Evolutionary conservation across 768 basidiomycete species (phyloP).

Genomic region (Lactifluus rugatus): DNA sequence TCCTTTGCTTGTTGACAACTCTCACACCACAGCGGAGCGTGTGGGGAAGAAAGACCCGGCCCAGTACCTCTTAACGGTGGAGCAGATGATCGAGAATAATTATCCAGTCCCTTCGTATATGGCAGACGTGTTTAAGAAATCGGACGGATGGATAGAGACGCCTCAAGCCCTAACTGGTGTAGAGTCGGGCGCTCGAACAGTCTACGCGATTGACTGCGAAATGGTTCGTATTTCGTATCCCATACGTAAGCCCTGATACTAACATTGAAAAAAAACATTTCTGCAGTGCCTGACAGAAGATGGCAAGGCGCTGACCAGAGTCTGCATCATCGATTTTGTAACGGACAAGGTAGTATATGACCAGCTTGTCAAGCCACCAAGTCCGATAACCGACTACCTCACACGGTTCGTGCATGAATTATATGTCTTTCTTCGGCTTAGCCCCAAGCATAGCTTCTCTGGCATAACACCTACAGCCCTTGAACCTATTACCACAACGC

Average conservation of each 20-base stretch:
- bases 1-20: background rate
- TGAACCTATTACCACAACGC: slow-evolving; percentile 60
- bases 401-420: slow-evolving; percentile 48
- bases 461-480: slow-evolving; percentile 81
- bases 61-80: slow-evolving; percentile 62
- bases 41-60: slow-evolving; percentile 53
- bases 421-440: background rate
- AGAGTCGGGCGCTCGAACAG: slow-evolving; percentile 30
- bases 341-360: slow-evolving; percentile 74
- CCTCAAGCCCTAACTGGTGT: slow-evolving; percentile 36
- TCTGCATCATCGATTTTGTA: slow-evolving; percentile 73
- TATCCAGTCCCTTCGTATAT: slow-evolving; percentile 85
- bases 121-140: slow-evolving; percentile 56
- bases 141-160: slow-evolving; percentile 75
- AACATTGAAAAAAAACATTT: background rate
- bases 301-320: slow-evolving; percentile 80
- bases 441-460: slow-evolving; percentile 57
- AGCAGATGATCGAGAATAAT: slow-evolving; percentile 91
- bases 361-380: slow-evolving; percentile 78
- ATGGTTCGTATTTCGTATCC: slow-evolving; percentile 53
- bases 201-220: slow-evolving; percentile 92
- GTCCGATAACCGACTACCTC: slow-evolving; percentile 84
- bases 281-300: slow-evolving; percentile 77
- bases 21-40: slow-evolving; percentile 40
- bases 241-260: background rate